Evolutionary conservation across 345 rosid genomes (phyloP), one percentile per base, ranked within the genome.

Genomic region (Luvunga scandens): DNA sequence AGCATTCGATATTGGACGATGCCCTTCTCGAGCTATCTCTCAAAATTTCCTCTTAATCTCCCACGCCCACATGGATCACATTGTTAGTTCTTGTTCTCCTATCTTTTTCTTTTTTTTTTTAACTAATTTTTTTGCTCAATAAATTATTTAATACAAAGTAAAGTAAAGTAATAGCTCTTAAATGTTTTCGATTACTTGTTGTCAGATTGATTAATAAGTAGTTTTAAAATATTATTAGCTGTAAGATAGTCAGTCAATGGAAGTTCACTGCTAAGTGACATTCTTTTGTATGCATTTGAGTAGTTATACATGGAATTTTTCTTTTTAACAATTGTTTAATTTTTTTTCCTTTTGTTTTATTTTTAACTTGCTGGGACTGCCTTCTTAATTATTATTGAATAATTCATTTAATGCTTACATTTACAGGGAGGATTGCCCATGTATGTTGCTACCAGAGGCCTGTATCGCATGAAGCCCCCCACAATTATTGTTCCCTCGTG

Each of bases 1-100:
- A 82, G 94, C 98, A 67, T 94, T 96, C 79, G 98, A 92, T 75
- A 94, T 92, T 64, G 98, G 99, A 25, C 91, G 95, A 69, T 94
- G 95, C 90, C 99, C 99, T 13, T 94, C 86, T 67, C 97, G 97
- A 39, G 97, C 98, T 8, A 76, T 94, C 80, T 89, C 93, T 79
- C 98, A 94, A 53, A 95, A 96, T 82, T 96, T 94, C 82, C 90
- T 96, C 84, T 88, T 96, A 72, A 91, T 96, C 86, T 92, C 99
- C 55, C 98, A 96, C 66, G 94, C 92, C 68, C 98, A 94, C 85
- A 92, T 96, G 97, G 99, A 96, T 85, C 99, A 96, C 71, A 94
- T 96, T 79, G 97, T 93, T 67, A 79, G 94, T 77, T 28, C 56
- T 38, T 27, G 61, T 68, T 57, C 79, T 72, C 34, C 25, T 24